A percentile compares a stretch with the other conserved stretches of the same genome.
Evolutionary conservation across 805 yeast species (phyloP).

Genomic region (Suhomyces prunicola): DNA sequence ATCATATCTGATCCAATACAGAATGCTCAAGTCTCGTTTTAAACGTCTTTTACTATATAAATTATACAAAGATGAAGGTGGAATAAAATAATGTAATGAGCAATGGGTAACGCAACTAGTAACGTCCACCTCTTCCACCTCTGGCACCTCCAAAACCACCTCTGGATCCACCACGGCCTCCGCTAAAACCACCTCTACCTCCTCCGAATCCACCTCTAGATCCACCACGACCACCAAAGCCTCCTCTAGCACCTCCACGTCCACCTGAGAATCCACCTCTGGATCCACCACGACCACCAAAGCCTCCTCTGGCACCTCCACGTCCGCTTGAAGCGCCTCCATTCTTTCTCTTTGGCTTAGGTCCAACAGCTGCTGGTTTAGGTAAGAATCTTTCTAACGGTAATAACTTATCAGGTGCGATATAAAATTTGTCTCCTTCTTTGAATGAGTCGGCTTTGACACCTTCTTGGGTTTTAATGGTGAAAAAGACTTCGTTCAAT

Average conservation of each 20-base stretch:
- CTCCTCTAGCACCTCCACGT: conserved; percentile 24
- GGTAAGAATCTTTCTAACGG: conserved; percentile 97
- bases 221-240: conserved; percentile 30
- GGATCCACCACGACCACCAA: conserved; percentile 26
- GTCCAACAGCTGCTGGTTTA: conserved; percentile 85
- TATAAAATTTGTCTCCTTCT: conserved; percentile 92
- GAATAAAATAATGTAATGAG: conserved; percentile 2
- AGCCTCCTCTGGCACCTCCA: conserved; percentile 40
- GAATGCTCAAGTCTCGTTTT: background rate
- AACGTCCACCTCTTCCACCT: conserved; percentile 34
- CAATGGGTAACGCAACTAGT: conserved; percentile 9
- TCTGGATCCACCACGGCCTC: conserved; percentile 32
- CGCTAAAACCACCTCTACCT: conserved; percentile 44
- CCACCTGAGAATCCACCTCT: conserved; percentile 30
- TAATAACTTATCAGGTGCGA: conserved; percentile 90
- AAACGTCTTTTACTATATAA: background rate
- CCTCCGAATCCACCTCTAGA: conserved; percentile 25
- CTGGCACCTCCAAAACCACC: conserved; percentile 43
- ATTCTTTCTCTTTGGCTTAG: conserved; percentile 73
- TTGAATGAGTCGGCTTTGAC: conserved; percentile 91
- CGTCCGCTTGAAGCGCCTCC: conserved; percentile 51
- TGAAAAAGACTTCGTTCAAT: conserved; percentile 94
- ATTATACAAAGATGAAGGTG: conserved; percentile 10
- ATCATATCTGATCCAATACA: too few relatives aligned
- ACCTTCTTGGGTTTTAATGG: conserved; percentile 95